Evolutionary conservation across 1,139 yeast genomes (phyloP), one percentile per base, ranked within the genome.

Genomic region (Meyerozyma carpophila): DNA sequence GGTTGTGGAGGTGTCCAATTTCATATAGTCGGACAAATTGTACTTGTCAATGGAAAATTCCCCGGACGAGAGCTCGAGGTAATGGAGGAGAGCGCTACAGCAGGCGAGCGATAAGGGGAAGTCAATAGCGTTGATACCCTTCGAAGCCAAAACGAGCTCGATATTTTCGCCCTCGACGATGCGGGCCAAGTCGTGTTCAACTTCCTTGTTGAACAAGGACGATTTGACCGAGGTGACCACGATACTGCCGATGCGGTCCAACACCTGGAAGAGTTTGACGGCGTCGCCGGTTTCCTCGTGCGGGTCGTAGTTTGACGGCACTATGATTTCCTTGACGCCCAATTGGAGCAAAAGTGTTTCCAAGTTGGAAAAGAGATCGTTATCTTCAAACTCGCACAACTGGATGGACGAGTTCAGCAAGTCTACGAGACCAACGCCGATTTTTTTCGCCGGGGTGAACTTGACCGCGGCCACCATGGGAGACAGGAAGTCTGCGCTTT

Each of bases 1-100:
- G 48, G 90, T 80, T 0, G 98, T 96, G 1, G 97, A 82, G 8
- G 94, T 81, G 58, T 93, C 98, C 43, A 93, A 74, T 55, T 88
- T 84, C 95, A 93, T 89, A 59, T 73, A 91, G 46, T 84, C 81
- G 16, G 81, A 70, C 43, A 91, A 71, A 47, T 84, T 83, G 59
- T 91, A 93, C 50, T 77, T 77, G 26, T 77, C 77, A 26, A 93
- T 66, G 14, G 75, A 66, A 48, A 77, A 77, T 38, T 53, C 43
- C 40, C 50, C 59, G 37, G 14, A 74, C 59, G 46, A 75, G 89
- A 64, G 29, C 78, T 81, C 49, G 88, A 69, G 61, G 46, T 91
- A 89, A 34, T 66, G 66, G 32, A 87, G 65, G 27, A 86, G 68
- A 0, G 94, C 87, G 41, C 81, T 78, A 27, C 89, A 77, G 37